Base-by-base conservation (phyloP, 768 basidiomycete species). In the Macrolepiota dolichaula region DNA sequence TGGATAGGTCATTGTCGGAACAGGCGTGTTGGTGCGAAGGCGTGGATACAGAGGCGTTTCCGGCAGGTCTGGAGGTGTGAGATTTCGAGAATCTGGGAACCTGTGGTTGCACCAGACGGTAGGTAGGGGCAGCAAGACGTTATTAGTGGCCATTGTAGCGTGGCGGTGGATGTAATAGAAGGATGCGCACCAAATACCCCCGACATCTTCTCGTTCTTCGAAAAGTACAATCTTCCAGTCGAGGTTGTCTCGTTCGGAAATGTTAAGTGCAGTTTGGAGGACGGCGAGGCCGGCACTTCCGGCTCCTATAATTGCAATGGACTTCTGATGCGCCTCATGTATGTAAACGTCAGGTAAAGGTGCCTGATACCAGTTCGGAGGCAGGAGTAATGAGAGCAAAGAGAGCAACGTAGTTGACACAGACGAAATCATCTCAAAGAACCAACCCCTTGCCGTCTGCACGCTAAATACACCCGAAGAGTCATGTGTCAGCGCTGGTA, bases 1-100 rank as follows among this genome's bases (percentile, higher is more conserved):
- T n/a, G 83, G 84, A 64, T 79, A 84, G 0, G 84, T 80, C 83
- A 86, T 86, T 9, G 75, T 77, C 1, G 85, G 85, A 2, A 80
- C 74, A 13, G 84, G 82, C 0, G 81, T 83, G 68, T 86, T 86
- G 13, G 81, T 84, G 59, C 69, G 78, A 17, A 87, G 74, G 12
- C 70, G 73, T 3, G 84, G 83, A 62, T 87, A 87, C 5, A 85
- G 63, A 0, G 83, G 81, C 0, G 82, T 82, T 66, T 82, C 78
- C 1, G 85, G 85, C 4, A 87, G 70, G 1, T 66, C 64, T 3
- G 84, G 84, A 17, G 82, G 81, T 12, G 64, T 61, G 12, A 65
- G 60, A 2, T 67, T 66, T 24, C 67, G 53, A 13, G 67, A 63
- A 54, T 77, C 74, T 13, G 75, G 75, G n/a, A 76, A 59, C 74